A percentile compares a stretch with the other conserved stretches of the same genome.
Evolutionary conservation across 768 basidiomycete species (phyloP).

Genomic region (Russula earlei): DNA sequence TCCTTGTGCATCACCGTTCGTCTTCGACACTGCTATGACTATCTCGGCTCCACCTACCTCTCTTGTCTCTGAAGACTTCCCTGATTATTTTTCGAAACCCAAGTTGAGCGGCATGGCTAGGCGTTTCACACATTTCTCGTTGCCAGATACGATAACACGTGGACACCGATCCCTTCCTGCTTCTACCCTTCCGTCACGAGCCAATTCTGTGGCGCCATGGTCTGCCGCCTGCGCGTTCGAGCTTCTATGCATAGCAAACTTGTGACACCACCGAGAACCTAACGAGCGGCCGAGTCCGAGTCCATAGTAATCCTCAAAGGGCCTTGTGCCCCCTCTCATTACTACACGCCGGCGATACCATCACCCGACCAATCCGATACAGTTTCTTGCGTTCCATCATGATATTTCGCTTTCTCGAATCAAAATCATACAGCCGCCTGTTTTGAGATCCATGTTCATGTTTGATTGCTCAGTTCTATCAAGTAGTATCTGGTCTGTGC

Average conservation of each 20-base stretch:
- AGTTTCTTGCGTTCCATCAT: not conserved
- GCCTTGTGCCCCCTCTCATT: not conserved
- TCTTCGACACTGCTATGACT: constrained; percentile 3
- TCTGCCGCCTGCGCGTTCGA: not conserved
- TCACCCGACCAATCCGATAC: not conserved
- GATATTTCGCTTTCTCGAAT: not conserved
- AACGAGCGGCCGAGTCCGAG: not conserved
- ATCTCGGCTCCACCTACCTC: constrained; percentile 19
- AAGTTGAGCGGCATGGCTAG: not conserved
- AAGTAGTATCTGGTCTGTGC: constrained; percentile 9
- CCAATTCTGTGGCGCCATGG: constrained; percentile 16
- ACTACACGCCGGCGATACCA: constrained; percentile 9
- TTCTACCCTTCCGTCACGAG: constrained; percentile 15
- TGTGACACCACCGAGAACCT: not conserved
- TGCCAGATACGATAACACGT: not conserved
- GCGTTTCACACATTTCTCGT: not conserved
- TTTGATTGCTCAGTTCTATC: constrained; percentile 19
- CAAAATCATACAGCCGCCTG: not conserved
- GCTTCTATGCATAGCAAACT: not conserved
- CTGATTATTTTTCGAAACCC: constrained; percentile 14
- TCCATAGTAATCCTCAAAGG: not conserved
- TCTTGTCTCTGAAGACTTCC: not conserved
- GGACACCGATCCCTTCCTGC: constrained; percentile 14
- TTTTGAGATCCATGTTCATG: not conserved
- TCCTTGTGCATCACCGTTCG: constrained; percentile 28